phyloP scores from a whole-genome alignment of 441 rosid species.

The Arabidopsis lyrata region DNA sequence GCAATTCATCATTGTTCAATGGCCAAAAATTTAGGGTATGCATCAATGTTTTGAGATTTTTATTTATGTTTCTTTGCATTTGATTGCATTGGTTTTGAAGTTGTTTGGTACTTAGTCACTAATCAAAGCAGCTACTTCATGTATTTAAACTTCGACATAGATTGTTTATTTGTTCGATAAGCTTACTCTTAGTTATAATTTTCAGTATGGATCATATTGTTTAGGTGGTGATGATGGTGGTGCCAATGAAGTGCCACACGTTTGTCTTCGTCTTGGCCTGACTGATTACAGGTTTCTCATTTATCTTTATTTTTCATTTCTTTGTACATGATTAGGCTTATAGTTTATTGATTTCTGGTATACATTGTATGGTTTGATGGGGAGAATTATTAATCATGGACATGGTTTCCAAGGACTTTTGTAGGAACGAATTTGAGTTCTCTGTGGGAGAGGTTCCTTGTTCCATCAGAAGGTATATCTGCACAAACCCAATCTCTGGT shows the following conservation, averaged over 20 bases:
- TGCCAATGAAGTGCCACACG: constrained; percentile 48
- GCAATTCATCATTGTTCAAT: constrained; percentile 70
- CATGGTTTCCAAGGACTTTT: constrained; percentile 71
- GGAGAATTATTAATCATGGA: constrained; percentile 32
- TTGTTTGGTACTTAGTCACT: background rate
- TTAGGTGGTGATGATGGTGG: constrained; percentile 48
- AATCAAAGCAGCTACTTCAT: constrained; percentile 10
- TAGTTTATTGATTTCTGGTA: background rate
- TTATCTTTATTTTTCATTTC: background rate
- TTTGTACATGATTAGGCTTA: background rate
- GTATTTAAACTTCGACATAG: background rate
- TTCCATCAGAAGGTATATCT: constrained; percentile 70
- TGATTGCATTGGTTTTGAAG: background rate
- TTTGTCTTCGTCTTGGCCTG: constrained; percentile 78
- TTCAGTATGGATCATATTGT: constrained; percentile 75
- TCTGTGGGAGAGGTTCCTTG: constrained; percentile 79
- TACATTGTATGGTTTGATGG: constrained; percentile 1
- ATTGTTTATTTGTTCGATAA: background rate
- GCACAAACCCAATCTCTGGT: background rate
- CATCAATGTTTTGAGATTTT: background rate
- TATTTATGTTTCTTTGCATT: constrained; percentile 9
- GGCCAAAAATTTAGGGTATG: constrained; percentile 93
- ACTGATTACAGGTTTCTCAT: constrained; percentile 80
- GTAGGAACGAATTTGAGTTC: constrained; percentile 92
- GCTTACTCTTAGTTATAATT: background rate